These are phyloP conservation scores for Plasmopara viticola DNA, from an alignment of 352 stramenopile genomes.

Conservation along the genomic window DNA sequence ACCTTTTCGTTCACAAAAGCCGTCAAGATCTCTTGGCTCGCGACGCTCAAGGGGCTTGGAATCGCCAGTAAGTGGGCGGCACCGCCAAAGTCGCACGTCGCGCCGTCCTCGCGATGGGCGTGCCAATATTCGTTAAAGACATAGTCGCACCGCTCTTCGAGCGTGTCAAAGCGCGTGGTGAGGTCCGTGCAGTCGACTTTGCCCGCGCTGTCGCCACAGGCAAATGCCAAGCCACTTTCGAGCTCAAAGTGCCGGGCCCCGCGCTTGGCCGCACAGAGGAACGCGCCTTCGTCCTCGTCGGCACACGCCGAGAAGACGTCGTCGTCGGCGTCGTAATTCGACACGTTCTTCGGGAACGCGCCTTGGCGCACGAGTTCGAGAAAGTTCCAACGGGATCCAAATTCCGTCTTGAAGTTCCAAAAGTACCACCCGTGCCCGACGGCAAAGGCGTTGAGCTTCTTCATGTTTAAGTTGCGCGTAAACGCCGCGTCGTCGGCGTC, in stretches of 20 bases:
- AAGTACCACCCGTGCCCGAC: conserved; percentile 93
- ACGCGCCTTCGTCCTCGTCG: conserved; percentile 66
- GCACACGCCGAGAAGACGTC: conserved; percentile 62
- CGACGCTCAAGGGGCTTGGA: conserved; percentile 14
- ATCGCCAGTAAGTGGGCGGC: conserved; percentile 47
- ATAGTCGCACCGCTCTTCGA: conserved; percentile 61
- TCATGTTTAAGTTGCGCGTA: conserved; percentile 80
- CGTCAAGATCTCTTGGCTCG: conserved; percentile 13
- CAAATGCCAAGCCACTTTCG: conserved; percentile 47
- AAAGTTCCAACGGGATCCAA: conserved; percentile 89
- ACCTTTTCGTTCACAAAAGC: conserved; percentile 14
- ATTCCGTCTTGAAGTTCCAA: conserved; percentile 94
- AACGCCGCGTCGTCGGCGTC: conserved; percentile 70
- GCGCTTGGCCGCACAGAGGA: conserved; percentile 64
- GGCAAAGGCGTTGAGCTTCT: conserved; percentile 90
- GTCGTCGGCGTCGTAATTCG: conserved; percentile 42
- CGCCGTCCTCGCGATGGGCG: conserved; percentile 43
- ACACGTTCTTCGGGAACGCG: conserved; percentile 72
- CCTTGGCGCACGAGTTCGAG: conserved; percentile 56
- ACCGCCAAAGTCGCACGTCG: conserved; percentile 70
- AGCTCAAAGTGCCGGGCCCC: conserved; percentile 51
- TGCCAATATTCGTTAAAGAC: conserved; percentile 78
- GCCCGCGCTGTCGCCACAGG: conserved; percentile 39
- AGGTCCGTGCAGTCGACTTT: conserved; percentile 51
- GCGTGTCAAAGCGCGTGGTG: conserved; percentile 33